Conservation (phyloP, 2,329 filamentous ascomycete species). For the Basipetospora chlamydospora region DNA sequence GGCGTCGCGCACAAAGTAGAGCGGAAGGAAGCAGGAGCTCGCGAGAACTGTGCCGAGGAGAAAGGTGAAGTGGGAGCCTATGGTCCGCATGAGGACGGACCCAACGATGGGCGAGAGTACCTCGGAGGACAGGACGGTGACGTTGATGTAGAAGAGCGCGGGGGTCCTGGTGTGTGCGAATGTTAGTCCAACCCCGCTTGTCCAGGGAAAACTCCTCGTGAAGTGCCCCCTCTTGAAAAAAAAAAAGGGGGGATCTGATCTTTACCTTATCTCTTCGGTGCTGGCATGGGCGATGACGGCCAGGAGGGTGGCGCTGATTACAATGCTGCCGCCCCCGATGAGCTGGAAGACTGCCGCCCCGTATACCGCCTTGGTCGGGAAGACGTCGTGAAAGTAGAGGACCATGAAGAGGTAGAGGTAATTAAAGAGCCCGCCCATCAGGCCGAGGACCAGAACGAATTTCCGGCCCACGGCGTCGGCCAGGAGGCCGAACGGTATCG, state of each 20-base stretch:
- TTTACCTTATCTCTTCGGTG: conserved; percentile 5
- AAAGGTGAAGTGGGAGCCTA: conserved; percentile 6
- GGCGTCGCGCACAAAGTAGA: conserved; percentile 5
- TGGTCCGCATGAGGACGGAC: conserved; percentile 2
- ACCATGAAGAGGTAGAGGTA: conserved; percentile 5
- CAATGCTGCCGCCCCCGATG: conserved; percentile 6
- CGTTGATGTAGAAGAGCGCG: conserved; percentile 6
- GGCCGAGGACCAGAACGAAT: conserved; percentile 2
- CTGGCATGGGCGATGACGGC: conserved; percentile 6
- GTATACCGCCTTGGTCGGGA: conserved; percentile 5
- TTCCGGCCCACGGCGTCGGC: conserved; percentile 6
- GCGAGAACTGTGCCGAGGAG: conserved; percentile 3
- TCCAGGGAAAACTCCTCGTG: background rate
- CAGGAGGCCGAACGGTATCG: conserved; percentile 8
- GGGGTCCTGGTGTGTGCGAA: conserved; percentile 1
- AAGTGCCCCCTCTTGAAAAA: background rate
- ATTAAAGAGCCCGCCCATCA: conserved; percentile 5
- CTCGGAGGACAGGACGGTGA: conserved; percentile 5
- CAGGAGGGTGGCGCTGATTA: conserved; percentile 6
- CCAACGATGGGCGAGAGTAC: conserved; percentile 6
- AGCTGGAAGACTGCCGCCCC: conserved; percentile 6
- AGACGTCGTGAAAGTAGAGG: conserved; percentile 6
- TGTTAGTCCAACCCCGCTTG: background rate
- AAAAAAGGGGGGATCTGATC: background rate
- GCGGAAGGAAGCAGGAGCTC: conserved; percentile 2